A percentile compares a stretch with the other conserved stretches of the same genome.
Evolutionary conservation across 2,329 filamentous ascomycete species (phyloP).

Genomic region (Stachybotrys chartarum): DNA sequence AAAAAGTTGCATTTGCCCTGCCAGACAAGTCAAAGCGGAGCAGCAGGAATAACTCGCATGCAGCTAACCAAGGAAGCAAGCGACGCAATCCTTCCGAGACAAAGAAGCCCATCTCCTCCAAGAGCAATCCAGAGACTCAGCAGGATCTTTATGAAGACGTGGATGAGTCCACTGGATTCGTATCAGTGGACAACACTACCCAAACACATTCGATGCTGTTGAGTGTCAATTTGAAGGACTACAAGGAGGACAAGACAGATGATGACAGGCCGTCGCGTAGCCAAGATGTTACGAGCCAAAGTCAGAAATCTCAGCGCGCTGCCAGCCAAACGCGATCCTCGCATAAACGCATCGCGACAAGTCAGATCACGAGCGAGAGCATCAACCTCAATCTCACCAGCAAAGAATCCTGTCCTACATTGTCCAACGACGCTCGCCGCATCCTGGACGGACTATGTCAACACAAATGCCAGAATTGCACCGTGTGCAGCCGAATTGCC

Average conservation of each 20-base stretch:
- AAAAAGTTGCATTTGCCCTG: conserved; percentile 35
- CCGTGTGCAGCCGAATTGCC: conserved; percentile 48
- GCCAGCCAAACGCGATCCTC: conserved; percentile 17
- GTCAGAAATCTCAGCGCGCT: conserved; percentile 15
- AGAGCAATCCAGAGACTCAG: conserved; percentile 12
- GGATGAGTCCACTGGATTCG: conserved; percentile 26
- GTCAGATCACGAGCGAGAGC: conserved; percentile 13
- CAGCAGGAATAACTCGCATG: conserved; percentile 19
- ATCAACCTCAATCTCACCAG: conserved; percentile 16
- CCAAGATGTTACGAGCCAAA: conserved; percentile 13
- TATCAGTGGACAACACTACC: conserved; percentile 24
- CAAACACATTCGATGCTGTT: conserved; percentile 26
- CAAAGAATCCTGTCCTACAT: conserved; percentile 31
- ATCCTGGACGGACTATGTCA: conserved; percentile 47
- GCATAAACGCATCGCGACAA: conserved; percentile 14
- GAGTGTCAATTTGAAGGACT: conserved; percentile 16
- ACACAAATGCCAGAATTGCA: conserved; percentile 50
- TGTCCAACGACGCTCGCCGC: conserved; percentile 44
- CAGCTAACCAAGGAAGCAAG: conserved; percentile 36
- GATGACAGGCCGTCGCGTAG: conserved; percentile 11
- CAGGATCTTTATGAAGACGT: conserved; percentile 20
- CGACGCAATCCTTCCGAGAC: conserved; percentile 21
- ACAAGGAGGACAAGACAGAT: conserved; percentile 11
- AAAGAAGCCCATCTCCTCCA: conserved; percentile 10
- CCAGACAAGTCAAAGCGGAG: conserved; percentile 24